phyloP scores from a whole-genome alignment of 2,329 filamentous ascomycete species.

The Epichloe brachyelytri region DNA sequence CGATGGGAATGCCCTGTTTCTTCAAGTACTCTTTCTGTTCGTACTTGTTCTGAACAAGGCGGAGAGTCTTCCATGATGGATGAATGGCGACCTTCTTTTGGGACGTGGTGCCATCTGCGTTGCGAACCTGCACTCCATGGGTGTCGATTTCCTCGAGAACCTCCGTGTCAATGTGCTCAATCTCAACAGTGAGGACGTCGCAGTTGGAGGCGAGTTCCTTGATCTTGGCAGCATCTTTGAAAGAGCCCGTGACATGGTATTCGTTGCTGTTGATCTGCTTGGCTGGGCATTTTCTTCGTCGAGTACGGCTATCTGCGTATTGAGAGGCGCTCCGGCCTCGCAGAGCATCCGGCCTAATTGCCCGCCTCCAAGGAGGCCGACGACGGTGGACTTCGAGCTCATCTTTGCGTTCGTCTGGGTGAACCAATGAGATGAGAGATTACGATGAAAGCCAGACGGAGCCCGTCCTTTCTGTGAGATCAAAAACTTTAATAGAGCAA shows the following conservation, averaged over 20 bases:
- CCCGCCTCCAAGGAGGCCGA: constrained; percentile 46
- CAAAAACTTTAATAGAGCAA: too few species aligned
- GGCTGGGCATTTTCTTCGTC: constrained; percentile 65
- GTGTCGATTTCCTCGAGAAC: constrained; percentile 72
- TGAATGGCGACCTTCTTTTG: constrained; percentile 49
- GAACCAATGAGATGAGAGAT: neutral
- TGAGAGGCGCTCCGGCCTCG: constrained; percentile 65
- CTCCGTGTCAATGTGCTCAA: constrained; percentile 87
- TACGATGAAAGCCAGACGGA: neutral
- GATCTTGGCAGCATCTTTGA: constrained; percentile 71
- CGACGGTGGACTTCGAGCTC: constrained; percentile 22
- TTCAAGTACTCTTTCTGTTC: constrained; percentile 72
- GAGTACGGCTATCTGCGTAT: constrained; percentile 66
- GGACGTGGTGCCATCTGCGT: constrained; percentile 10
- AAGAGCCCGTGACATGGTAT: constrained; percentile 71
- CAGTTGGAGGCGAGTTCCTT: constrained; percentile 62
- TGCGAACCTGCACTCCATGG: constrained; percentile 40
- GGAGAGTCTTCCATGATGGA: constrained; percentile 75
- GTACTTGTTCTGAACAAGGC: constrained; percentile 89
- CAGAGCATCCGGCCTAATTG: constrained; percentile 89
- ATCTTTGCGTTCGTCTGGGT: neutral
- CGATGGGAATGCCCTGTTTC: constrained; percentile 56
- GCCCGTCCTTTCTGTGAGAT: neutral
- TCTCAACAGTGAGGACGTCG: constrained; percentile 83
- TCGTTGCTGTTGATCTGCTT: constrained; percentile 72